Conservation (phyloP, 164 flowering plant genomes). For the Sedum album region DNA sequence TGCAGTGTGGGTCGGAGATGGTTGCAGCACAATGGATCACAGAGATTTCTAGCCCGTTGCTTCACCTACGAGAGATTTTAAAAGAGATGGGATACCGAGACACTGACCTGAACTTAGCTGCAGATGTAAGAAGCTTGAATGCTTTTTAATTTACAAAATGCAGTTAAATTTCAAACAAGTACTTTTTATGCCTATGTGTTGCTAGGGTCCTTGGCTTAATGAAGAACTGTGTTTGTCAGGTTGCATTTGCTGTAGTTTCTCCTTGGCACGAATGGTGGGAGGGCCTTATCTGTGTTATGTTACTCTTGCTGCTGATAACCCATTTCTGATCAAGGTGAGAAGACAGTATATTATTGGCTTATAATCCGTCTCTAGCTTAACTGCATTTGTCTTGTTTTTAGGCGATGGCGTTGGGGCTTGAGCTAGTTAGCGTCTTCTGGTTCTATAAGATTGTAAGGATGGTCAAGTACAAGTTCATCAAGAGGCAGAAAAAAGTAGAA, state of each 20-base stretch:
- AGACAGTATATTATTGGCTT: background rate
- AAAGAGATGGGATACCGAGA: slow-evolving; percentile 83
- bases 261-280: slow-evolving; percentile 63
- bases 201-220: background rate
- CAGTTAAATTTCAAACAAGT: background rate
- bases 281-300: slow-evolving; percentile 70
- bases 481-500: slow-evolving; percentile 17
- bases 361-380: background rate
- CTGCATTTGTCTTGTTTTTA: slow-evolving; percentile 15
- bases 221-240: slow-evolving; percentile 35
- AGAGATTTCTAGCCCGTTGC: slow-evolving; percentile 87
- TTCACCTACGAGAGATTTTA: slow-evolving; percentile 80
- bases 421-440: slow-evolving; percentile 84
- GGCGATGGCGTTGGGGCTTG: slow-evolving; percentile 81
- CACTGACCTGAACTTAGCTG: slow-evolving; percentile 72
- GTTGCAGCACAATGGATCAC: slow-evolving; percentile 71
- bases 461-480: slow-evolving; percentile 55
- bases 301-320: slow-evolving; percentile 61
- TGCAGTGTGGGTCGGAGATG: slow-evolving; percentile 85
- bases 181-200: background rate
- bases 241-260: slow-evolving; percentile 63
- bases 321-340: slow-evolving; percentile 66
- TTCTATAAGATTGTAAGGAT: slow-evolving; percentile 82
- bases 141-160: background rate
- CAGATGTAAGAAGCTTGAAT: slow-evolving; percentile 39